Conservation (phyloP, 2,329 filamentous ascomycete genomes). For the Cladosporium phlei region DNA sequence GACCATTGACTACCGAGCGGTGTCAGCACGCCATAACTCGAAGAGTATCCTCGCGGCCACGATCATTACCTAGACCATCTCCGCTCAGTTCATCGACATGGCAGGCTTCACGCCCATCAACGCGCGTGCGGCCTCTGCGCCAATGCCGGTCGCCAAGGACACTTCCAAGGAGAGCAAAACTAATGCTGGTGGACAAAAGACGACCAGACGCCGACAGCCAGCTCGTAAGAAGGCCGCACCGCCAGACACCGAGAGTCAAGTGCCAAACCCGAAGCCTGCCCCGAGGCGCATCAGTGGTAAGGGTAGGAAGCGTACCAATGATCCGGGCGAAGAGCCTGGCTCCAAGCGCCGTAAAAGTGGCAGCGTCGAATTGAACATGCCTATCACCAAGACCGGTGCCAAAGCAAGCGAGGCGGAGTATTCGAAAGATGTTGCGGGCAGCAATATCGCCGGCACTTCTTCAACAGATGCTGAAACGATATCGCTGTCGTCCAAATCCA, state of each 20-base stretch:
- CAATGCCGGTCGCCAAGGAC: background rate
- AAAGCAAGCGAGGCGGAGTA: background rate
- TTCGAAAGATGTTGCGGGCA: background rate
- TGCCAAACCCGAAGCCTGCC: conserved; percentile 2
- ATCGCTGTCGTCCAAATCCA: background rate
- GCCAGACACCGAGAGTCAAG: conserved; percentile 16
- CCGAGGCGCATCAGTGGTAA: conserved; percentile 13
- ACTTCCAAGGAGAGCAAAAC: background rate
- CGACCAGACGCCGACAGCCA: background rate
- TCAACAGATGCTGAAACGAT: conserved; percentile 5
- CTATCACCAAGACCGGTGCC: conserved; percentile 13
- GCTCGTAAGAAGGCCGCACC: background rate
- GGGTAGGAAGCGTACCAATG: conserved; percentile 18
- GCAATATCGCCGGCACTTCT: background rate
- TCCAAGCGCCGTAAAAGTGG: conserved; percentile 18
- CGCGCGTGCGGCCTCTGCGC: background rate
- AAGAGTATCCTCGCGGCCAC: no score
- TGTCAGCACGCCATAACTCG: no score
- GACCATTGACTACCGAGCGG: no score
- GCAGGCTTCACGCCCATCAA: conserved; percentile 24
- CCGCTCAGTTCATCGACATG: conserved; percentile 1
- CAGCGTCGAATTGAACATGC: conserved; percentile 14
- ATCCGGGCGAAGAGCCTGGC: background rate
- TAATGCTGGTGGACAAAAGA: background rate
- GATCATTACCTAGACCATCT: no score